phyloP scores from a whole-genome alignment of 306 rosid species.

The Quercus glauca region DNA sequence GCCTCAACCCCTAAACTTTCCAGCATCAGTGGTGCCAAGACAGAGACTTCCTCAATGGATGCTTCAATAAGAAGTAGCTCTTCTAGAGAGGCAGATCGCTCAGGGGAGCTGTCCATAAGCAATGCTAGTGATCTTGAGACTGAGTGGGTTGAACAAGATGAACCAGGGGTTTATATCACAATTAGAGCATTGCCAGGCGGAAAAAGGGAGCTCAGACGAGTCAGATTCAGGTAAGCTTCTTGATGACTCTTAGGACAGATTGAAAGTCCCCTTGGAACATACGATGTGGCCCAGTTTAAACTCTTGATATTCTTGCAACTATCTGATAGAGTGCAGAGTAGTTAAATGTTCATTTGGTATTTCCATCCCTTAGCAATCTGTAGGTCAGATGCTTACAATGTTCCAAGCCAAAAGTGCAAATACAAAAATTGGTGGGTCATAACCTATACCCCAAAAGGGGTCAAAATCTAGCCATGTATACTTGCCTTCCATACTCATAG shows the following conservation, averaged over 20 bases:
- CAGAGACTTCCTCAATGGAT: slow-evolving; percentile 58
- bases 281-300: neutral
- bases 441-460: no score
- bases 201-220: slow-evolving; percentile 58
- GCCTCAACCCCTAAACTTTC: slow-evolving; percentile 61
- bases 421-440: no score
- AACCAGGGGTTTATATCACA: slow-evolving; percentile 62
- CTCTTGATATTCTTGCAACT: neutral
- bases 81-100: slow-evolving; percentile 58
- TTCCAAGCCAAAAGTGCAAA: no score
- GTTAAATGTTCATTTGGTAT: neutral
- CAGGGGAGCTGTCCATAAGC: slow-evolving; percentile 48
- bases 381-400: neutral
- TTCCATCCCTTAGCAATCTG: neutral
- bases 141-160: slow-evolving; percentile 65
- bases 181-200: slow-evolving; percentile 56
- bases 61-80: slow-evolving; percentile 62
- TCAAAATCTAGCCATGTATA: neutral
- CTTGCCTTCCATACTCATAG: neutral
- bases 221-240: slow-evolving; percentile 51
- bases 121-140: slow-evolving; percentile 56
- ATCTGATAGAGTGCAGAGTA: neutral
- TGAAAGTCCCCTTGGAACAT: neutral
- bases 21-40: slow-evolving; percentile 59
- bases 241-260: neutral